Evolutionary conservation across 208 protist genomes (phyloP).

Genomic region (Trypanosoma brucei): DNA sequence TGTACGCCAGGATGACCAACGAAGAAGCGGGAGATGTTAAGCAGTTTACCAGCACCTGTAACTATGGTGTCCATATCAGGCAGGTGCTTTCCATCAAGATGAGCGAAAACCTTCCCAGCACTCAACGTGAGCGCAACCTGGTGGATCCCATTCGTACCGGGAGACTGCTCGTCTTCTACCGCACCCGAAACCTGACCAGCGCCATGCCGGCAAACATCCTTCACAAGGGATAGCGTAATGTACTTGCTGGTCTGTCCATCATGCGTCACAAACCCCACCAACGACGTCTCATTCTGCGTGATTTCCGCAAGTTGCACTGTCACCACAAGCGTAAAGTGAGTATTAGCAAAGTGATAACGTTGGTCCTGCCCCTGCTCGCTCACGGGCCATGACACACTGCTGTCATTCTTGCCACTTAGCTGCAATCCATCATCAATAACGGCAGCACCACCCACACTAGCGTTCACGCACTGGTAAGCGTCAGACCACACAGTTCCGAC

Average conservation of each 20-base stretch:
- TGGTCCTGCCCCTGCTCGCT: slow-evolving; percentile 15
- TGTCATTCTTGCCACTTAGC: background rate
- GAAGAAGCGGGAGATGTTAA: slow-evolving; percentile 2
- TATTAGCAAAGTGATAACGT: slow-evolving; percentile 16
- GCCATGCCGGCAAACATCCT: background rate
- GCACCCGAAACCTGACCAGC: too few species aligned
- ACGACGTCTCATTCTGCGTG: background rate
- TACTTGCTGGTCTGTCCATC: background rate
- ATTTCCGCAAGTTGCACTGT: background rate
- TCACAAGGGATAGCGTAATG: background rate
- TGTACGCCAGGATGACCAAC: background rate
- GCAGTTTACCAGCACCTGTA: background rate
- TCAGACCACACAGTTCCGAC: slow-evolving; percentile 1
- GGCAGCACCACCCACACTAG: background rate
- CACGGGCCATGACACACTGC: slow-evolving; percentile 16
- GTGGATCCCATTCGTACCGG: background rate
- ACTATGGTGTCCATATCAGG: background rate
- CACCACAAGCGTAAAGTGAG: slow-evolving; percentile 17
- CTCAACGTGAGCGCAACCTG: background rate
- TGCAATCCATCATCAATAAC: background rate
- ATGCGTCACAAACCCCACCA: background rate
- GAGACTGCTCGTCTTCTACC: too few species aligned
- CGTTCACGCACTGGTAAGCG: slow-evolving; percentile 10
- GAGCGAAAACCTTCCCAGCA: background rate
- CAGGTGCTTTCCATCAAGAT: background rate